These are phyloP conservation scores for Penicillium chermesinum DNA, from an alignment of 495 filamentous ascomycete species.

Conservation along the genomic window DNA sequence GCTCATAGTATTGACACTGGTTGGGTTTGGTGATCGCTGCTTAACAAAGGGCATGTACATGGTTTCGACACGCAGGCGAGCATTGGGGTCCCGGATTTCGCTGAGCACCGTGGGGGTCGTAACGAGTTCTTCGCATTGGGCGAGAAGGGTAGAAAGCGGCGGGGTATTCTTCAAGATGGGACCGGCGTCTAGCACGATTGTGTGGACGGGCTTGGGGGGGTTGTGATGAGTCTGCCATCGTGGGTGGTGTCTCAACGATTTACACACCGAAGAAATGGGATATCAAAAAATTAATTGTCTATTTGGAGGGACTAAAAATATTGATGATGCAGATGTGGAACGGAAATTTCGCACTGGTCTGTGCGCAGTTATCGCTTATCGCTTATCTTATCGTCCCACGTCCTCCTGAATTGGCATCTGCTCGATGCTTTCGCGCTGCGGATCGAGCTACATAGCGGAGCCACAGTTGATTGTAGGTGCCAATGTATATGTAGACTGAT, in stretches of 20 bases:
- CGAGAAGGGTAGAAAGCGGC: conserved; percentile 68
- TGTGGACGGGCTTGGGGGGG: conserved; percentile 68
- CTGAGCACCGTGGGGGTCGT: conserved; percentile 82
- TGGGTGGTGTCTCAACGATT: conserved; percentile 1
- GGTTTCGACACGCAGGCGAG: conserved; percentile 73
- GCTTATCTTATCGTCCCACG: neutral
- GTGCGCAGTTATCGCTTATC: neutral
- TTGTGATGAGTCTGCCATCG: conserved; percentile 35
- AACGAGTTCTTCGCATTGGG: conserved; percentile 68
- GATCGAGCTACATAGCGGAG: too few species aligned
- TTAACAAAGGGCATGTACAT: conserved; percentile 79
- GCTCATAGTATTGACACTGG: conserved; percentile 71
- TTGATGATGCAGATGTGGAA: conserved; percentile 2
- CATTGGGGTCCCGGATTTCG: conserved; percentile 84
- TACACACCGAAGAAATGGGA: neutral
- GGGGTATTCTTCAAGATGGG: conserved; percentile 89
- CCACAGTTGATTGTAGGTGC: too few species aligned
- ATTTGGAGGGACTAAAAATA: conserved; percentile 5
- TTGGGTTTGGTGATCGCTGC: conserved; percentile 63
- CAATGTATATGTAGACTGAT: too few species aligned
- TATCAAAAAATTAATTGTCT: conserved; percentile 2
- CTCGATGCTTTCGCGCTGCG: too few species aligned
- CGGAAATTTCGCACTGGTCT: neutral
- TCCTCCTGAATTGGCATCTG: too few species aligned
- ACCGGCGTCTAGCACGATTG: conserved; percentile 83